phyloP scores from a whole-genome alignment of 208 protist genomes.

The Entamoeba histolytica region DNA sequence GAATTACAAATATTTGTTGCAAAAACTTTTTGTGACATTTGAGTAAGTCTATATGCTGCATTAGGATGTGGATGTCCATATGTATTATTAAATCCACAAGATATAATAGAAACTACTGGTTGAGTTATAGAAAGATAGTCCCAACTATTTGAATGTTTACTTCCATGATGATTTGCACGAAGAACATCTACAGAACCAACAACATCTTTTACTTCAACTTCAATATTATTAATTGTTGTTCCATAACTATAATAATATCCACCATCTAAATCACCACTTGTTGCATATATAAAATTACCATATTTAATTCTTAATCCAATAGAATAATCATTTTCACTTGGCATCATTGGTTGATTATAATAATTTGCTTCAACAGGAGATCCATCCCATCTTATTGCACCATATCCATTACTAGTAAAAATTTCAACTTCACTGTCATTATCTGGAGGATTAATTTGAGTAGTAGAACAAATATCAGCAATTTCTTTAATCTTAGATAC shows the following conservation, averaged over 20 bases:
- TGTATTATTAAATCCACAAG: neutral
- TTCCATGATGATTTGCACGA: neutral
- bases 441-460: neutral
- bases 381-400: neutral
- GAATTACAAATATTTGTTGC: neutral
- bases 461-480: neutral
- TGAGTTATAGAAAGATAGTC: neutral
- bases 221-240: neutral
- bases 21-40: neutral
- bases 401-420: neutral
- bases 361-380: neutral
- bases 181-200: neutral
- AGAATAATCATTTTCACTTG: neutral
- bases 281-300: neutral
- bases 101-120: neutral
- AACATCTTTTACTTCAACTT: neutral
- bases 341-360: neutral
- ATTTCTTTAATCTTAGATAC: neutral
- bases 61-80: neutral
- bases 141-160: neutral
- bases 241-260: neutral
- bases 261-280: neutral
- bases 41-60: neutral
- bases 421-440: neutral
- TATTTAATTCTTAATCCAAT: neutral